phyloP scores from a whole-genome alignment of 148 eudicot genomes.

The Persicaria maculosa region DNA sequence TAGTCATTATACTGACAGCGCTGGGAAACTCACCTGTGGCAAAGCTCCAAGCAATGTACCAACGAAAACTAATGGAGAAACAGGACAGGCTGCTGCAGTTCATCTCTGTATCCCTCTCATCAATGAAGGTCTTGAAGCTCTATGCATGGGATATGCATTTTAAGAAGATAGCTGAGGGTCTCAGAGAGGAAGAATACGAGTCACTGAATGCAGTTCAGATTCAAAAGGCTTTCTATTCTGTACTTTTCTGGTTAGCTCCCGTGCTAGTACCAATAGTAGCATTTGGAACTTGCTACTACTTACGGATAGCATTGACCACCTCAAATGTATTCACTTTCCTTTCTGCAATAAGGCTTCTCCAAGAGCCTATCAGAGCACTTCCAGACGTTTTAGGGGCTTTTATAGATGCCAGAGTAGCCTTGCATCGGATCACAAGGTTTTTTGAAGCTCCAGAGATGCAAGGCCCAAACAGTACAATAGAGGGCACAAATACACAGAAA shows the following conservation, averaged over 20 bases:
- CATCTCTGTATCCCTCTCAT: slow-evolving; percentile 59
- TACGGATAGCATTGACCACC: slow-evolving; percentile 53
- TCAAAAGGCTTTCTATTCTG: slow-evolving; percentile 46
- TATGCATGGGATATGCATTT: slow-evolving; percentile 90
- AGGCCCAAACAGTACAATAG: slow-evolving; percentile 14
- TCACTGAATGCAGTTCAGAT: slow-evolving; percentile 59
- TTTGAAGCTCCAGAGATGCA: slow-evolving; percentile 85
- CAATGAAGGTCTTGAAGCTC: slow-evolving; percentile 67
- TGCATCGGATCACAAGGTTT: slow-evolving; percentile 52
- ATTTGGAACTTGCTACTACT: slow-evolving; percentile 66
- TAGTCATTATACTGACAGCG: slow-evolving; percentile 55
- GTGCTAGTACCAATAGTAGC: slow-evolving; percentile 70
- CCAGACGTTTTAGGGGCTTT: slow-evolving; percentile 75
- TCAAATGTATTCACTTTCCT: slow-evolving; percentile 84
- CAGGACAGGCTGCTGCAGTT: slow-evolving; percentile 69
- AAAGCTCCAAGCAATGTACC: slow-evolving; percentile 60
- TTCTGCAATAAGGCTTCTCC: slow-evolving; percentile 77
- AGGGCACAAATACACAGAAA: slow-evolving; percentile 25
- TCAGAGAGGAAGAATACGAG: slow-evolving; percentile 51
- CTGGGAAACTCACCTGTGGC: slow-evolving; percentile 67
- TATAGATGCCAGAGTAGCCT: slow-evolving; percentile 82
- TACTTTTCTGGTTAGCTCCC: slow-evolving; percentile 77
- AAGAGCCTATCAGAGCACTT: slow-evolving; percentile 68
- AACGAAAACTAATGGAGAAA: slow-evolving; percentile 57
- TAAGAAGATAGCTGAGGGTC: slow-evolving; percentile 43